phyloP scores from a whole-genome alignment of 2,329 filamentous ascomycete genomes.

The Septoria linicola region DNA sequence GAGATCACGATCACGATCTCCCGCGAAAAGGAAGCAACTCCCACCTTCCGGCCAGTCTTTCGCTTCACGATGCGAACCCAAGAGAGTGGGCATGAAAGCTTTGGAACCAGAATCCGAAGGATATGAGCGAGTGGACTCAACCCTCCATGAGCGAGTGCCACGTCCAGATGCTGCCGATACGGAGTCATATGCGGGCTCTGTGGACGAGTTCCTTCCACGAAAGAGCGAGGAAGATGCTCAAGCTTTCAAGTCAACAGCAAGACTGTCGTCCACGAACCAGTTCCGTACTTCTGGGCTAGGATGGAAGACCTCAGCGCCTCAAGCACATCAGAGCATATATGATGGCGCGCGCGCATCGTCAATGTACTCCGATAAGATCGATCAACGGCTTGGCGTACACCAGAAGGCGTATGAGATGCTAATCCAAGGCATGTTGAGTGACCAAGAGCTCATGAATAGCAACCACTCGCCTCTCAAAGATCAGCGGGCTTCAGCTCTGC shows the following conservation, averaged over 20 bases:
- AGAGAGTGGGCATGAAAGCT: constrained; percentile 21
- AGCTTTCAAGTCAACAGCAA: constrained; percentile 22
- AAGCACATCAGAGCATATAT: constrained; percentile 7
- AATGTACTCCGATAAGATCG: constrained; percentile 26
- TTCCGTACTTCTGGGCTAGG: constrained; percentile 19
- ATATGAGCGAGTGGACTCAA: constrained; percentile 32
- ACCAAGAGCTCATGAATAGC: constrained; percentile 29
- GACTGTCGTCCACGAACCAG: constrained; percentile 15
- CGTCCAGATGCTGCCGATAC: constrained; percentile 10
- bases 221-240: constrained; percentile 18
- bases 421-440: constrained; percentile 35
- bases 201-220: constrained; percentile 29
- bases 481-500: constrained; percentile 27
- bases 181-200: constrained; percentile 33
- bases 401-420: constrained; percentile 38
- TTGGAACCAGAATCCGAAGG: constrained; percentile 26
- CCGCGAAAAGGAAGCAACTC: constrained; percentile 25
- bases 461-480: constrained; percentile 11
- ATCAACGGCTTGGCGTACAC: constrained; percentile 35
- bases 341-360: constrained; percentile 7
- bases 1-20: constrained; percentile 16
- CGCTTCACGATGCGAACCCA: constrained; percentile 26
- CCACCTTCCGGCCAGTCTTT: constrained; percentile 22
- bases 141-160: constrained; percentile 12
- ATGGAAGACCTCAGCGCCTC: not conserved